Percentiles rank a stretch among this genome's conserved stretches.
phyloP scores from a whole-genome alignment of 352 stramenopile species.

The Pythium periplocum region DNA sequence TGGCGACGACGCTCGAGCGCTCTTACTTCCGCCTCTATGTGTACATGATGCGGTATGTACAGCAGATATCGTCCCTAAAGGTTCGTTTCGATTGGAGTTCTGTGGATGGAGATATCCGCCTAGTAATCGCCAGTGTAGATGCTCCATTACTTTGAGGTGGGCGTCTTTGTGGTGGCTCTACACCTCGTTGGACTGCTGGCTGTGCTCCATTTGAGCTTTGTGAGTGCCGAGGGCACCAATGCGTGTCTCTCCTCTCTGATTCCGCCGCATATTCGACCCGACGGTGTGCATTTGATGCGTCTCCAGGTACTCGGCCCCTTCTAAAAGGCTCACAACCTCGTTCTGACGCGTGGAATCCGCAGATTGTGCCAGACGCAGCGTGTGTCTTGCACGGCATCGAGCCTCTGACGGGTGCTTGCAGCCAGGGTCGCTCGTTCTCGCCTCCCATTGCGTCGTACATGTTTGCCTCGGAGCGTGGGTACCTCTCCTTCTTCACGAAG shows the following conservation, averaged over 20 bases:
- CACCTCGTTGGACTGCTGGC: slow-evolving; percentile 43
- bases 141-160: slow-evolving; percentile 45
- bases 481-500: slow-evolving; percentile 59
- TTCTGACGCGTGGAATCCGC: too few relatives aligned
- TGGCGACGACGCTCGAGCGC: slow-evolving; percentile 10
- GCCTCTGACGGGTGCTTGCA: too few relatives aligned
- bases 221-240: slow-evolving; percentile 15
- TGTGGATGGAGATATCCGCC: too few relatives aligned
- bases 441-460: slow-evolving; percentile 36
- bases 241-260: slow-evolving; percentile 36
- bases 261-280: slow-evolving; percentile 1
- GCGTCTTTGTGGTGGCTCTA: slow-evolving; percentile 48
- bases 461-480: slow-evolving; percentile 56
- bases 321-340: too few relatives aligned
- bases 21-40: slow-evolving; percentile 77
- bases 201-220: slow-evolving; percentile 56
- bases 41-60: slow-evolving; percentile 11
- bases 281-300: slow-evolving; percentile 5
- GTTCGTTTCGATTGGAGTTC: neutral
- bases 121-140: neutral
- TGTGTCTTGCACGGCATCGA: too few relatives aligned
- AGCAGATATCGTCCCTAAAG: neutral
- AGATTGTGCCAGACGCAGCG: too few relatives aligned
- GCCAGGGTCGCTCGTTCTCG: too few relatives aligned
- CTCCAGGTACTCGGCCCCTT: slow-evolving; percentile 4